Evolutionary conservation across 208 protist genomes (phyloP).

Genomic region (Crithidia bombi): DNA sequence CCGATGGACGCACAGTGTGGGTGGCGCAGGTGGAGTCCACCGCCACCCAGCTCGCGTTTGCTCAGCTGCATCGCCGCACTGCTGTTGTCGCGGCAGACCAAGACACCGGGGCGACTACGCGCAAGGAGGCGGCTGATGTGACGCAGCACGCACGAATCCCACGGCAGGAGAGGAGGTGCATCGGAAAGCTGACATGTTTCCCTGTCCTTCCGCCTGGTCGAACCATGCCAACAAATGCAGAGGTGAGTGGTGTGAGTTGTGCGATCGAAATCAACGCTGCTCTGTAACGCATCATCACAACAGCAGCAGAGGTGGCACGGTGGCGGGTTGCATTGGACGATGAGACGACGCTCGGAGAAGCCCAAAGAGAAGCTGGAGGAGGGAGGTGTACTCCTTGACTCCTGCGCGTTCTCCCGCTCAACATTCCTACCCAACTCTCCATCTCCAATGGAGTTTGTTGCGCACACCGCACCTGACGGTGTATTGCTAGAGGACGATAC

Average conservation of each 20-base stretch:
- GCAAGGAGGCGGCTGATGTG: neutral
- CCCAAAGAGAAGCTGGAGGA: too few species aligned
- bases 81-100: neutral
- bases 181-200: constrained; percentile 21
- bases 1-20: constrained; percentile 28
- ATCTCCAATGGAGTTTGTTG: too few species aligned
- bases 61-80: neutral
- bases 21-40: constrained; percentile 31
- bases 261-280: constrained; percentile 13
- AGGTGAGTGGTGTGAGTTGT: neutral
- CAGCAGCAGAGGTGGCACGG: neutral
- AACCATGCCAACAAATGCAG: neutral
- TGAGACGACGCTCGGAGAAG: too few species aligned
- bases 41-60: constrained; percentile 11
- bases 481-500: too few species aligned
- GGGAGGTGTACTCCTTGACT: too few species aligned
- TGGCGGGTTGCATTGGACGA: too few species aligned
- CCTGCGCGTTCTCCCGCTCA: too few species aligned
- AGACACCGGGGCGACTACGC: neutral
- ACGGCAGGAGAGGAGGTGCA: constrained; percentile 7
- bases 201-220: neutral
- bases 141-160: neutral
- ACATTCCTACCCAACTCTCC: too few species aligned
- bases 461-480: too few species aligned
- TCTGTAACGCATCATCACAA: neutral